These are phyloP conservation scores for Tricholoma terreum DNA, from an alignment of 768 basidiomycete genomes.

Conservation along the genomic window DNA sequence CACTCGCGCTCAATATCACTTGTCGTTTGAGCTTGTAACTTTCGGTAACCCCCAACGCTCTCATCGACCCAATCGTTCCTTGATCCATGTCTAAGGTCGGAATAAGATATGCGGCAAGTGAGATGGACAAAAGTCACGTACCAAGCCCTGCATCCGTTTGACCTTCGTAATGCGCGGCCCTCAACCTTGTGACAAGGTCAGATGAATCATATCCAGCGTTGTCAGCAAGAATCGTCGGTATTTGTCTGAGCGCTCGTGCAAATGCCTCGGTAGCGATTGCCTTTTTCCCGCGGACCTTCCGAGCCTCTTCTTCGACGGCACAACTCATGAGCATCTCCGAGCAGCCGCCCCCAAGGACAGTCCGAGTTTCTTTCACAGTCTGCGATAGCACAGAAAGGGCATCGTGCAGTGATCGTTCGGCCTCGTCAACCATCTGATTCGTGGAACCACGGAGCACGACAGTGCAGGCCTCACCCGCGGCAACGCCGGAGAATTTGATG, in stretches of 20 bases:
- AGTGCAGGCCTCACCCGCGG: conserved; percentile 96
- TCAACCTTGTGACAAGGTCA: conserved; percentile 83
- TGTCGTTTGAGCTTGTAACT: conserved; percentile 97
- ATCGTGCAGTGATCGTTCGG: conserved; percentile 95
- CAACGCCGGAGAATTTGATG: conserved; percentile 99
- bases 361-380: conserved; percentile 94
- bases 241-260: conserved; percentile 82
- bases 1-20: conserved; percentile 90
- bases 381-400: conserved; percentile 97
- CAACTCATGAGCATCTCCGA: conserved; percentile 98
- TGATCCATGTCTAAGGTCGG: conserved; percentile 74
- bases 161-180: conserved; percentile 94
- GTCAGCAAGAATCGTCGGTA: conserved; percentile 95
- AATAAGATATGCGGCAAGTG: conserved; percentile 2
- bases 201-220: conserved; percentile 99
- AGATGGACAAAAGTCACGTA: conserved; percentile 33
- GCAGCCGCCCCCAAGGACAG: conserved; percentile 94
- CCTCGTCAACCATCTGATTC: conserved; percentile 98
- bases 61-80: conserved; percentile 87
- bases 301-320: conserved; percentile 85
- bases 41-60: conserved; percentile 84
- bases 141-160: conserved; percentile 83
- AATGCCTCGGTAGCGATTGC: conserved; percentile 95
- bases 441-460: conserved; percentile 97
- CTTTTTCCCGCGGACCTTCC: conserved; percentile 88